These are phyloP conservation scores for Cyathus striatus DNA, from an alignment of 768 basidiomycete species.

Conservation along the genomic window DNA sequence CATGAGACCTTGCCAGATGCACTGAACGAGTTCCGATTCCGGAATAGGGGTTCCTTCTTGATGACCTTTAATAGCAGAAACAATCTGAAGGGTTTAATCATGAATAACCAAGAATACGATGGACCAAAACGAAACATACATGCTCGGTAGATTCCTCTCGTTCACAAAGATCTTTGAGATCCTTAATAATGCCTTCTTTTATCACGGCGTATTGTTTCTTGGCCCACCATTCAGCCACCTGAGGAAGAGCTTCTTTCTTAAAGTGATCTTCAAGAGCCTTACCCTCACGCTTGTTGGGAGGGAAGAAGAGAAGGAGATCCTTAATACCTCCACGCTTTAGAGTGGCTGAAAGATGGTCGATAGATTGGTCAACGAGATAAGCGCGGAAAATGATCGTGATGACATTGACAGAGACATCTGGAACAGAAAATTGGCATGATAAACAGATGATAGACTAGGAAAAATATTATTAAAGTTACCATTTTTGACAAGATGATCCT, in stretches of 20 bases:
- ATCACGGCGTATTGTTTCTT: constrained; percentile 84
- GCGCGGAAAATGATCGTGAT: constrained; percentile 77
- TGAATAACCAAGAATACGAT: too few species aligned
- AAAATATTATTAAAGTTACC: constrained; percentile 35
- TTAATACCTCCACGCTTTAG: constrained; percentile 83
- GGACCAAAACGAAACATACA: too few species aligned
- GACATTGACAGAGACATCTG: constrained; percentile 75
- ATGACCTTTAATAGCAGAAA: constrained; percentile 63
- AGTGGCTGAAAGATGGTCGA: constrained; percentile 83
- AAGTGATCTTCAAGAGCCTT: constrained; percentile 83
- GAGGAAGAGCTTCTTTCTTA: constrained; percentile 68
- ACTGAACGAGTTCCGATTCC: constrained; percentile 78
- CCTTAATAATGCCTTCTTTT: constrained; percentile 70
- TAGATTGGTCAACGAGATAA: constrained; percentile 75
- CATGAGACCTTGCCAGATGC: constrained; percentile 93
- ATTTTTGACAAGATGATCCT: constrained; percentile 95
- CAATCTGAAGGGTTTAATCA: constrained; percentile 67
- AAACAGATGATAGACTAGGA: background rate
- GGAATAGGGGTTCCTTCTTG: constrained; percentile 81
- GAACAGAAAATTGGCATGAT: constrained; percentile 1
- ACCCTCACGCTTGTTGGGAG: constrained; percentile 71
- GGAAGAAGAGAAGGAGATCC: constrained; percentile 86
- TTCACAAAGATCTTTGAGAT: constrained; percentile 66
- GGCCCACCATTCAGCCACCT: constrained; percentile 90
- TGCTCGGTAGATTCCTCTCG: constrained; percentile 64